Percentiles rank a stretch among this genome's conserved stretches.
These are phyloP conservation scores for Calonectria honghensis DNA, from an alignment of 2,329 filamentous ascomycete species.

Conservation along the genomic window DNA sequence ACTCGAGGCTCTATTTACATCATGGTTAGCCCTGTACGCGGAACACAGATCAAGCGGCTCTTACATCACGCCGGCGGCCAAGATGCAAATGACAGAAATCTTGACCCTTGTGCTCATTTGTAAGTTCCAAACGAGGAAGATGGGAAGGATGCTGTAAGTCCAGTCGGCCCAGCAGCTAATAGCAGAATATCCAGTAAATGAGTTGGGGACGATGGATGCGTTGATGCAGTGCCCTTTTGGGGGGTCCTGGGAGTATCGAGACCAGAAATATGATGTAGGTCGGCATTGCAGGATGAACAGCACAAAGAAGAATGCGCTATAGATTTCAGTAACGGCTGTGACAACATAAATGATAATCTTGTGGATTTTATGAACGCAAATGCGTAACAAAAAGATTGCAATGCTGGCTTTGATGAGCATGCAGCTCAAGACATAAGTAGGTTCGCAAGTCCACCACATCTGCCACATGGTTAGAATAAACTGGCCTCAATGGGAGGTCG, in stretches of 20 bases:
- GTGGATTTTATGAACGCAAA: slow-evolving; percentile 56
- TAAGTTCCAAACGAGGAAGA: slow-evolving; percentile 64
- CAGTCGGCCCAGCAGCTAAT: slow-evolving; percentile 64
- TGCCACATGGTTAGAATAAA: slow-evolving; percentile 37
- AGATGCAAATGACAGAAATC: slow-evolving; percentile 58
- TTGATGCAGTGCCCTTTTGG: slow-evolving; percentile 59
- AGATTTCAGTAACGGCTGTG: slow-evolving; percentile 57
- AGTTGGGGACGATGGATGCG: slow-evolving; percentile 51
- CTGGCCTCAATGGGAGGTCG: rapidly evolving
- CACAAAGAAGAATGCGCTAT: slow-evolving; percentile 61
- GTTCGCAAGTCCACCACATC: slow-evolving; percentile 65
- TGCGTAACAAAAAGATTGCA: slow-evolving; percentile 62
- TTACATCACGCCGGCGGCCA: slow-evolving; percentile 61
- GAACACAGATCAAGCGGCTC: slow-evolving; percentile 39
- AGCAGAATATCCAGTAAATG: slow-evolving; percentile 62
- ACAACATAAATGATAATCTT: slow-evolving; percentile 57
- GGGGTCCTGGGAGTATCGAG: slow-evolving; percentile 49
- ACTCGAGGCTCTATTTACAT: slow-evolving; percentile 59
- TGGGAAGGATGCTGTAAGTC: slow-evolving; percentile 63
- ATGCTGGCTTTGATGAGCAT: slow-evolving; percentile 63
- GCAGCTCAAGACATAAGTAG: slow-evolving; percentile 61
- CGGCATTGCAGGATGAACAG: slow-evolving; percentile 64
- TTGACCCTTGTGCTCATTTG: slow-evolving; percentile 63
- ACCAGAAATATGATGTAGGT: slow-evolving; percentile 64
- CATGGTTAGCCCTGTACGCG: background rate